phyloP scores from a whole-genome alignment of 805 yeast genomes.

The Cyberlindnera galapagoensis region DNA sequence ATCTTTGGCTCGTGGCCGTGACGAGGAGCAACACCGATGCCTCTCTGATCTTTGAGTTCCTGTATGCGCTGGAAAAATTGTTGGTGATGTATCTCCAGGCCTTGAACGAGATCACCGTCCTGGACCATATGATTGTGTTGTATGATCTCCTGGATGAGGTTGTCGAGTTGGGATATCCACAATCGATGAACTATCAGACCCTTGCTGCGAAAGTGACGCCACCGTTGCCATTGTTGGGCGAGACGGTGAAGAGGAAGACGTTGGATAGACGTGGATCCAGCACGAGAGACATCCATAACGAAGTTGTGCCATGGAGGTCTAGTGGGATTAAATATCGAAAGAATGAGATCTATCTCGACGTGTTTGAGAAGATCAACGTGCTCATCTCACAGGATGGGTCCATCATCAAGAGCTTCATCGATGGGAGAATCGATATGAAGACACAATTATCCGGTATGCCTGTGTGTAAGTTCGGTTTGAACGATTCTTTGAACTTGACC shows the following conservation, averaged over 20 bases:
- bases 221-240: conserved; percentile 14
- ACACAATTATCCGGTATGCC: conserved; percentile 80
- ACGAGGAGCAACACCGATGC: conserved; percentile 86
- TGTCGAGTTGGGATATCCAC: conserved; percentile 74
- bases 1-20: conserved; percentile 82
- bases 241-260: conserved; percentile 3
- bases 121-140: conserved; percentile 58
- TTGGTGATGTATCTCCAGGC: conserved; percentile 36
- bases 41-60: conserved; percentile 69
- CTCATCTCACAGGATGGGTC: conserved; percentile 61
- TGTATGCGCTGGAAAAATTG: conserved; percentile 53
- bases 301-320: conserved; percentile 55
- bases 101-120: conserved; percentile 41
- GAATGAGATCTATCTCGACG: conserved; percentile 73
- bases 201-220: conserved; percentile 33
- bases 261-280: not conserved
- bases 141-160: conserved; percentile 76
- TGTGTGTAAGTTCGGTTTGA: conserved; percentile 71
- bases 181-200: conserved; percentile 45
- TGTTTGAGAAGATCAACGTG: conserved; percentile 68
- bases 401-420: conserved; percentile 62
- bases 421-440: conserved; percentile 67
- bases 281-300: not conserved
- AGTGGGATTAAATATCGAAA: conserved; percentile 68
- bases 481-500: conserved; percentile 38